These are phyloP conservation scores for Kockiozyma suomiensis DNA, from an alignment of 805 yeast species.

Conservation along the genomic window DNA sequence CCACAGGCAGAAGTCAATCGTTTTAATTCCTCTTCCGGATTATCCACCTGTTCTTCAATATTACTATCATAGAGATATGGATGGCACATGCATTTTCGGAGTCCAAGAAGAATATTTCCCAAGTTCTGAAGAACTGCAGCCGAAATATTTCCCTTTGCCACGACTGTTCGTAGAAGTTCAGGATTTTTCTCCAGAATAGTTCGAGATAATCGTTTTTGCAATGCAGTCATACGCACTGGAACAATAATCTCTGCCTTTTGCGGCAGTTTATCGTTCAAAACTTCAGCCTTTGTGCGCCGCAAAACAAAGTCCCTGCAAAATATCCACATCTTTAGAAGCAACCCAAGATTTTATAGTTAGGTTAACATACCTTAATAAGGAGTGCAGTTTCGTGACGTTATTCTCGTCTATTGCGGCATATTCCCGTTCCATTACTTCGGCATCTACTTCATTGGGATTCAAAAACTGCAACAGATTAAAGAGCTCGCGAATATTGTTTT, in stretches of 20 bases:
- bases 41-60: conserved; percentile 61
- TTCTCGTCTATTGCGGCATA: conserved; percentile 84
- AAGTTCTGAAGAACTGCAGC: conserved; percentile 55
- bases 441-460: conserved; percentile 77
- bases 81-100: conserved; percentile 84
- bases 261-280: conserved; percentile 70
- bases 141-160: conserved; percentile 43
- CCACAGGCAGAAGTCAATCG: conserved; percentile 77
- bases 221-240: conserved; percentile 62
- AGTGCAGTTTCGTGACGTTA: conserved; percentile 80
- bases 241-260: conserved; percentile 85
- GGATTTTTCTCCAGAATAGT: conserved; percentile 63
- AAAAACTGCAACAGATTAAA: conserved; percentile 87
- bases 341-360: conserved; percentile 13
- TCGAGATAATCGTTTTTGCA: conserved; percentile 66
- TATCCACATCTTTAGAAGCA: conserved; percentile 35
- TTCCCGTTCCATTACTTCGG: conserved; percentile 81
- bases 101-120: conserved; percentile 74
- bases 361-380: conserved; percentile 47
- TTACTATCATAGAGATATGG: conserved; percentile 84
- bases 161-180: conserved; percentile 57
- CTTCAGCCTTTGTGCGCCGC: conserved; percentile 77
- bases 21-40: conserved; percentile 64
- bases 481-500: conserved; percentile 82
- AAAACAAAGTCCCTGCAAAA: conserved; percentile 83